Evolutionary conservation across 1,139 yeast genomes (phyloP).

Genomic region (Eremothecium gossypii): DNA sequence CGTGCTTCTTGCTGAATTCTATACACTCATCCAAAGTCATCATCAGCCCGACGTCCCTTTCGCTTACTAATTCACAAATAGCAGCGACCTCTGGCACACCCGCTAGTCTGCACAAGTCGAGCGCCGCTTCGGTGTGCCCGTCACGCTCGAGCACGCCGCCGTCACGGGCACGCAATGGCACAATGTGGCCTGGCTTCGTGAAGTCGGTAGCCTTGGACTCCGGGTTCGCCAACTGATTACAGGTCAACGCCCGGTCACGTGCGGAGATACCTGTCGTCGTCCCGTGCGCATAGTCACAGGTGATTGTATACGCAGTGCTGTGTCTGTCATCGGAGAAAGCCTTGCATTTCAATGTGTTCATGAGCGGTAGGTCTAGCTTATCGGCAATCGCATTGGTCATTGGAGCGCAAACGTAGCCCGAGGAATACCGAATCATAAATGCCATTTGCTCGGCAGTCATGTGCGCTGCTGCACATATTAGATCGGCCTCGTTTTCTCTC

Average conservation of each 20-base stretch:
- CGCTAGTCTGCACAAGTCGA: constrained; percentile 70
- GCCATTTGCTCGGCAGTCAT: constrained; percentile 88
- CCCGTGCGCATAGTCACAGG: constrained; percentile 75
- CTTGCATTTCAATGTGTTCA: constrained; percentile 38
- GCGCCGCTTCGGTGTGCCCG: constrained; percentile 99
- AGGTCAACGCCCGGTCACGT: constrained; percentile 83
- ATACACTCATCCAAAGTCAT: constrained; percentile 72
- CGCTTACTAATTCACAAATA: constrained; percentile 89
- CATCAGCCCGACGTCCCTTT: constrained; percentile 93
- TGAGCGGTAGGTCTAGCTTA: constrained; percentile 64
- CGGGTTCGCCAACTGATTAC: constrained; percentile 58
- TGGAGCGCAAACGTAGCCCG: constrained; percentile 94
- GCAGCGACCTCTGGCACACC: constrained; percentile 83
- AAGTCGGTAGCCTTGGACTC: constrained; percentile 52
- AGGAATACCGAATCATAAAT: constrained; percentile 75
- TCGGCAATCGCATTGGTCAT: constrained; percentile 72
- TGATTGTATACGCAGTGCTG: constrained; percentile 93
- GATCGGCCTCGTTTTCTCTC: constrained; percentile 96
- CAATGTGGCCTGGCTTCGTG: constrained; percentile 85
- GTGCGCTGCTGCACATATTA: constrained; percentile 81
- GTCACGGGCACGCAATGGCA: constrained; percentile 85
- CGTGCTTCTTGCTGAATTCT: constrained; percentile 52
- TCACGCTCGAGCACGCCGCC: constrained; percentile 75
- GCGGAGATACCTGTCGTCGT: constrained; percentile 99
- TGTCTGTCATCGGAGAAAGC: constrained; percentile 57